phyloP scores from a whole-genome alignment of 371 early-diverging fungal genomes.

The Circinella minor region DNA sequence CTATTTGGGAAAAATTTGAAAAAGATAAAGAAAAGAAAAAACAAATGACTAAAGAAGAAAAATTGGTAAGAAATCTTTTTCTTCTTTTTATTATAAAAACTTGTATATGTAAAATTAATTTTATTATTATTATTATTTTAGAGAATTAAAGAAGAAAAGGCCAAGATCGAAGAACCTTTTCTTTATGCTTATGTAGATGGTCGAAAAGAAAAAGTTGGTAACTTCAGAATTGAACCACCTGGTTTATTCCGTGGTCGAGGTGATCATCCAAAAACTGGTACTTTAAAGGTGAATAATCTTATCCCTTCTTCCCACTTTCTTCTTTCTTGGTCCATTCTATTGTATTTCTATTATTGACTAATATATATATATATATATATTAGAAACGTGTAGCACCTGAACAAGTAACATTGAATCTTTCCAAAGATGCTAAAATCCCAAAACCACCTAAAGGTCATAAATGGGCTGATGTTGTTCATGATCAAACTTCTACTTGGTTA shows the following conservation, averaged over 20 bases:
- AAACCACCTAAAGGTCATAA: slow-evolving; percentile 86
- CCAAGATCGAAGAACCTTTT: slow-evolving; percentile 74
- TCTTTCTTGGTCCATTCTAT: too few species aligned
- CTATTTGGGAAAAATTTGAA: slow-evolving; percentile 82
- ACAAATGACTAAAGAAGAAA: slow-evolving; percentile 89
- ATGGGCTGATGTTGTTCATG: slow-evolving; percentile 90
- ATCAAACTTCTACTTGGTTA: slow-evolving; percentile 94
- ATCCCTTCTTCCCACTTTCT: not conserved
- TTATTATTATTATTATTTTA: slow-evolving; percentile 6
- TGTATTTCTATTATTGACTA: too few species aligned
- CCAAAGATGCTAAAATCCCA: slow-evolving; percentile 80
- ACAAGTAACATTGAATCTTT: slow-evolving; percentile 93
- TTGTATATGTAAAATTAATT: too few species aligned
- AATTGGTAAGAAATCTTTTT: slow-evolving; percentile 57
- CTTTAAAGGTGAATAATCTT: slow-evolving; percentile 69
- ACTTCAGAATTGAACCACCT: slow-evolving; percentile 97
- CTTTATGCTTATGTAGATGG: slow-evolving; percentile 84
- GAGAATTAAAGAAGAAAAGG: slow-evolving; percentile 77
- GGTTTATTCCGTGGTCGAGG: slow-evolving; percentile 97
- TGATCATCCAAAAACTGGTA: slow-evolving; percentile 94
- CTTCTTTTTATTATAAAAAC: too few species aligned
- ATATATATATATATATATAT: not conserved
- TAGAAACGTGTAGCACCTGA: slow-evolving; percentile 88
- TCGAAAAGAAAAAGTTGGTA: slow-evolving; percentile 96
- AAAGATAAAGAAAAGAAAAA: slow-evolving; percentile 81